Evolutionary conservation across 2,329 filamentous ascomycete species (phyloP).

Genomic region (Trichoderma atroviride): DNA sequence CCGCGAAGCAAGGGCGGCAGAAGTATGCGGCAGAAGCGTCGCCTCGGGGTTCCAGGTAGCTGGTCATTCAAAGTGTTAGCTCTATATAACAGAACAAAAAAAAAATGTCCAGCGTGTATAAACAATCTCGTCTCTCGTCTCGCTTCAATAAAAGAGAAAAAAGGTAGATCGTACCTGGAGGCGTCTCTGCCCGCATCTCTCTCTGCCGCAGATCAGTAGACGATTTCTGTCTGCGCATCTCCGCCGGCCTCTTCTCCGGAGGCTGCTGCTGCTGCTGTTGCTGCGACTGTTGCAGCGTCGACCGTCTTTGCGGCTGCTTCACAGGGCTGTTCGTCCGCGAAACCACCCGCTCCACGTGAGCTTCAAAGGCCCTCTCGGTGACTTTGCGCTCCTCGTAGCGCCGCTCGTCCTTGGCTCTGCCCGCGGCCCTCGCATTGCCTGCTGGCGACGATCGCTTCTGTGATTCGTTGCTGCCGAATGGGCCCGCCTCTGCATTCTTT

Average conservation of each 20-base stretch:
- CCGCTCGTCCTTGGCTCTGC: slow-evolving; percentile 47
- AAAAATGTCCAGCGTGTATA: neutral
- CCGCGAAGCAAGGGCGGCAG: slow-evolving; percentile 71
- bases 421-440: slow-evolving; percentile 56
- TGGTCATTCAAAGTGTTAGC: slow-evolving; percentile 29
- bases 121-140: neutral
- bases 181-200: slow-evolving; percentile 51
- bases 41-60: slow-evolving; percentile 79
- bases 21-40: slow-evolving; percentile 67
- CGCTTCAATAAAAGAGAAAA: neutral
- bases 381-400: slow-evolving; percentile 56
- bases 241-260: slow-evolving; percentile 44
- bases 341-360: slow-evolving; percentile 64
- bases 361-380: slow-evolving; percentile 59
- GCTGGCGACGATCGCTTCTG: slow-evolving; percentile 64
- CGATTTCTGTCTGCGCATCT: slow-evolving; percentile 46
- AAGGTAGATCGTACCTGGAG: slow-evolving; percentile 48
- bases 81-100: too few species aligned
- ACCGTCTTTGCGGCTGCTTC: slow-evolving; percentile 37
- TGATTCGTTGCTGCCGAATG: slow-evolving; percentile 43
- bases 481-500: slow-evolving; percentile 42
- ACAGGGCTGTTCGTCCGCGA: slow-evolving; percentile 63
- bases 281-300: slow-evolving; percentile 47
- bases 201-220: slow-evolving; percentile 49
- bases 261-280: slow-evolving; percentile 40